phyloP scores from a whole-genome alignment of 805 yeast species.

The Saturnispora sekii region DNA sequence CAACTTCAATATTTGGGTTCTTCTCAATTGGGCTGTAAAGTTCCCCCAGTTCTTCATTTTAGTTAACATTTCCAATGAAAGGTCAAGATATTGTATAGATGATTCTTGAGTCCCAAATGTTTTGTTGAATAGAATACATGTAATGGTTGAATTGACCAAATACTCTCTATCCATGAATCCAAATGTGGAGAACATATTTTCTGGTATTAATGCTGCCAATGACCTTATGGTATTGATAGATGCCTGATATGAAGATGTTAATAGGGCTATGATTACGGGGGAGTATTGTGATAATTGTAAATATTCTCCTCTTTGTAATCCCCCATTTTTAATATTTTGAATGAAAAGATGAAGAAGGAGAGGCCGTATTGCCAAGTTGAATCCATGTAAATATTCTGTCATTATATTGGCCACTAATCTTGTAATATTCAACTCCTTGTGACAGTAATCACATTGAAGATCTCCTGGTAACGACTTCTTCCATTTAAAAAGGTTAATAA shows the following conservation, averaged over 20 bases:
- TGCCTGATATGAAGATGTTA: slow-evolving; percentile 73
- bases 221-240: slow-evolving; percentile 67
- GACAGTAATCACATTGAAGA: slow-evolving; percentile 52
- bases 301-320: slow-evolving; percentile 30
- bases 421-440: slow-evolving; percentile 45
- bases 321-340: slow-evolving; percentile 40
- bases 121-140: slow-evolving; percentile 62
- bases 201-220: slow-evolving; percentile 65
- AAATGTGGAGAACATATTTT: slow-evolving; percentile 74
- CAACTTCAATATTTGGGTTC: slow-evolving; percentile 60
- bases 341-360: slow-evolving; percentile 67
- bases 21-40: slow-evolving; percentile 67
- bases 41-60: slow-evolving; percentile 71
- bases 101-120: slow-evolving; percentile 79
- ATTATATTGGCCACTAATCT: slow-evolving; percentile 63
- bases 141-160: slow-evolving; percentile 66
- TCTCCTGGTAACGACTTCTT: slow-evolving; percentile 54
- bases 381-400: slow-evolving; percentile 79
- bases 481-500: slow-evolving; percentile 59
- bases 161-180: slow-evolving; percentile 87
- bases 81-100: slow-evolving; percentile 61
- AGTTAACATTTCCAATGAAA: slow-evolving; percentile 58
- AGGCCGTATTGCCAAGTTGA: slow-evolving; percentile 71
- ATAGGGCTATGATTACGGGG: slow-evolving; percentile 51
- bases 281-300: slow-evolving; percentile 63